Conservation (phyloP, 345 rosid species). For the Eucalyptus viminalis region DNA sequence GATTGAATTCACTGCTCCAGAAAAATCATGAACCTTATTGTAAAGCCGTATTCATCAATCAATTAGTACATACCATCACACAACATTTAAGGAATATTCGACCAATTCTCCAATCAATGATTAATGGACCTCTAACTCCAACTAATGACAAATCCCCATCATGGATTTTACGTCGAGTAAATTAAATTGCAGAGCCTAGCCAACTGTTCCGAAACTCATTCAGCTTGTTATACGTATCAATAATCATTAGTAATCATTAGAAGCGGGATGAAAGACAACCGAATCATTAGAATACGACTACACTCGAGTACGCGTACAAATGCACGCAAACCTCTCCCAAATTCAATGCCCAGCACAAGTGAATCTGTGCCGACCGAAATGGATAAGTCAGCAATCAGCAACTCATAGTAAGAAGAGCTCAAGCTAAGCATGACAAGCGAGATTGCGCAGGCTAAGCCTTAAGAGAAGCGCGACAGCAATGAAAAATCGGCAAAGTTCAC, state of each 20-base stretch:
- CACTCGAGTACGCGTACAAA: neutral
- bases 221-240: neutral
- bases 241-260: neutral
- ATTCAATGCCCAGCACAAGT: neutral
- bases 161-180: neutral
- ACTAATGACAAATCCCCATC: neutral
- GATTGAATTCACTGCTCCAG: neutral
- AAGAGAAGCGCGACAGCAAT: neutral
- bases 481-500: neutral
- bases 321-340: neutral
- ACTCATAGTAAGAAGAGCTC: neutral
- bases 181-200: neutral
- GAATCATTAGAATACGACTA: neutral
- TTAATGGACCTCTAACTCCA: neutral
- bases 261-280: neutral
- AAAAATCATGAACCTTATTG: neutral
- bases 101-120: neutral
- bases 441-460: neutral
- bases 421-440: neutral
- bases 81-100: neutral
- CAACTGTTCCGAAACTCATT: neutral
- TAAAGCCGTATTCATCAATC: neutral
- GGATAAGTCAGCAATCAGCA: neutral
- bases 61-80: neutral
- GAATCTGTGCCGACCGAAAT: neutral